A percentile compares a stretch with the other conserved stretches of the same genome.
Evolutionary conservation across 2,329 filamentous ascomycete species (phyloP).

Genomic region (Fusarium armeniacum): DNA sequence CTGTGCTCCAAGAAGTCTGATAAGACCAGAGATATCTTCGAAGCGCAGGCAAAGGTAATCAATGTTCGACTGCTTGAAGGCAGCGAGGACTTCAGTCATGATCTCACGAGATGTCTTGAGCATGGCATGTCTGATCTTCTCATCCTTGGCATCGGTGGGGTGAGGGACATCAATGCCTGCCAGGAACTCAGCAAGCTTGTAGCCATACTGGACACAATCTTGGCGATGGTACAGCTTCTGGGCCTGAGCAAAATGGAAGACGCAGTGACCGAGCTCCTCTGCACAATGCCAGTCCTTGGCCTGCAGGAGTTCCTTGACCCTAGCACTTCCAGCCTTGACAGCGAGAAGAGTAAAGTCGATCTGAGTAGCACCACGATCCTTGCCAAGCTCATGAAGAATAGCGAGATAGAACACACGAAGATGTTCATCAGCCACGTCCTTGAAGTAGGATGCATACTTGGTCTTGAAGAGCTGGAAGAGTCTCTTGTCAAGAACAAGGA

Average conservation of each 20-base stretch:
- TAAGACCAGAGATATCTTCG: conserved; percentile 60
- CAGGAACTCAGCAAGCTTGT: conserved; percentile 61
- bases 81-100: conserved; percentile 56
- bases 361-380: conserved; percentile 50
- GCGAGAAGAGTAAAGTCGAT: conserved; percentile 58
- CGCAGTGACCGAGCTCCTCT: conserved; percentile 59
- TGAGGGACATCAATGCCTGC: conserved; percentile 57
- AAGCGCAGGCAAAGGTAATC: conserved; percentile 60
- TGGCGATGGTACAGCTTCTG: conserved; percentile 59
- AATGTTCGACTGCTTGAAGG: conserved; percentile 59
- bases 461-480: conserved; percentile 57
- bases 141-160: conserved; percentile 52
- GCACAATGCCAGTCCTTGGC: conserved; percentile 58
- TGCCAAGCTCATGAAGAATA: conserved; percentile 57
- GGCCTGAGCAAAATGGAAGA: conserved; percentile 59
- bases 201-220: conserved; percentile 59
- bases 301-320: conserved; percentile 56
- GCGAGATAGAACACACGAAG: conserved; percentile 58
- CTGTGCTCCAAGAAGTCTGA: conserved; percentile 63
- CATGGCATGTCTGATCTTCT: conserved; percentile 35
- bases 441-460: conserved; percentile 50
- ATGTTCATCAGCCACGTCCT: conserved; percentile 50
- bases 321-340: conserved; percentile 50
- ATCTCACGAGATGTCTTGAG: conserved; percentile 44
- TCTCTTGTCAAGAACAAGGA: conserved; percentile 55